phyloP scores from a whole-genome alignment of 371 early-diverging fungal species.

The Mucor racemosus region DNA sequence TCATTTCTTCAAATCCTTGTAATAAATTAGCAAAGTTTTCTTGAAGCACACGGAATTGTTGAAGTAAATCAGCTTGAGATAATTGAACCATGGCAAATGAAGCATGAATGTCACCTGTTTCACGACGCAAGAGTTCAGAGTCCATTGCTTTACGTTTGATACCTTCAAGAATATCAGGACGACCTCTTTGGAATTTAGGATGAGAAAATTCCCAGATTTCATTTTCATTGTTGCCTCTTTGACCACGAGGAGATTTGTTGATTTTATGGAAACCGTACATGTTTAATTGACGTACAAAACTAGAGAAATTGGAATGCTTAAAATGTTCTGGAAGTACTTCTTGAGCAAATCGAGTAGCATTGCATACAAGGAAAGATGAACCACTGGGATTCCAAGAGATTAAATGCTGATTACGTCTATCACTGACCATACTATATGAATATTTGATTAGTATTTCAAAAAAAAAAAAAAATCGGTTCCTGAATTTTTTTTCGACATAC shows the following conservation, averaged over 20 bases:
- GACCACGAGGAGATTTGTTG: slow-evolving; percentile 70
- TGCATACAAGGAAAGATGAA: slow-evolving; percentile 86
- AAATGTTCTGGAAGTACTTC: slow-evolving; percentile 77
- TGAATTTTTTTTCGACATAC: slow-evolving; percentile 14
- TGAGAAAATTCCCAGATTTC: slow-evolving; percentile 60
- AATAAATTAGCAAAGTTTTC: slow-evolving; percentile 66
- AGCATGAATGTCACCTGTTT: slow-evolving; percentile 69
- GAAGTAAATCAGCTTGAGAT: slow-evolving; percentile 65
- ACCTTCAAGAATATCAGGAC: slow-evolving; percentile 48
- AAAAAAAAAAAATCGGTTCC: background rate
- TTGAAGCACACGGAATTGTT: slow-evolving; percentile 66
- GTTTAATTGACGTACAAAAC: slow-evolving; percentile 67
- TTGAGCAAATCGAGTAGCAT: slow-evolving; percentile 83
- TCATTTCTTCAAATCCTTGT: slow-evolving; percentile 69
- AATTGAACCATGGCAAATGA: slow-evolving; percentile 71
- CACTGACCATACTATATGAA: slow-evolving; percentile 71
- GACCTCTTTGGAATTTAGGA: slow-evolving; percentile 48
- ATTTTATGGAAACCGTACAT: slow-evolving; percentile 73
- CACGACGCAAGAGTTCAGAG: slow-evolving; percentile 68
- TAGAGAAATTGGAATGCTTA: slow-evolving; percentile 65
- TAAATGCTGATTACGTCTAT: slow-evolving; percentile 70
- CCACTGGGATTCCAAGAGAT: slow-evolving; percentile 85
- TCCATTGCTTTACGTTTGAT: slow-evolving; percentile 70
- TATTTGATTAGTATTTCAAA: background rate
- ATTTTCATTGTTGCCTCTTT: slow-evolving; percentile 71